Percentiles rank a stretch among this genome's conserved stretches.
Evolutionary conservation across 148 eudicot genomes (phyloP).

Genomic region (Fagopyrum homotropicum): DNA sequence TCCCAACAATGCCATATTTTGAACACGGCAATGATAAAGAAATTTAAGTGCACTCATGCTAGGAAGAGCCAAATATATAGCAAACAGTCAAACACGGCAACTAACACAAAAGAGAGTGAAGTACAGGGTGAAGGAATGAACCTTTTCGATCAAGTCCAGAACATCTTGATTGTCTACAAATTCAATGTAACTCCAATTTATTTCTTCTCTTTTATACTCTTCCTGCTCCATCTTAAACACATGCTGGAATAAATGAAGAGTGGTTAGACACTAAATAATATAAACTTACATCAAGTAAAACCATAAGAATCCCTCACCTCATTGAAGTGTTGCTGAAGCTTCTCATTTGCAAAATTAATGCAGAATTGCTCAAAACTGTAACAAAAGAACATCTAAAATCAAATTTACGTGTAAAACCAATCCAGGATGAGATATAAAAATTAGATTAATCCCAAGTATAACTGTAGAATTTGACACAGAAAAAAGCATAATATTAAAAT

Average conservation of each 20-base stretch:
- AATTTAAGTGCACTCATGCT: not conserved
- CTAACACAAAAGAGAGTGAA: not conserved
- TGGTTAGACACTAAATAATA: conserved; percentile 9
- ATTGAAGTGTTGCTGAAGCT: conserved; percentile 99
- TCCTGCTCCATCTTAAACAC: conserved; percentile 99
- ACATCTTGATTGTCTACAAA: conserved; percentile 98
- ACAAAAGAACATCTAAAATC: conserved; percentile 11
- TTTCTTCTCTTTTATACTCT: conserved; percentile 85
- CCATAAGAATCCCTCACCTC: conserved; percentile 42
- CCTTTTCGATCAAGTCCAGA: conserved; percentile 95
- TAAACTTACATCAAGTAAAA: not conserved
- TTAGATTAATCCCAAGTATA: not conserved
- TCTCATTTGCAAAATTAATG: conserved; percentile 97
- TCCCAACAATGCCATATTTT: not conserved
- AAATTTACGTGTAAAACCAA: not conserved
- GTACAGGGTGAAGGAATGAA: conserved; percentile 18
- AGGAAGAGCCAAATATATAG: not conserved
- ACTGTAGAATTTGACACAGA: not conserved
- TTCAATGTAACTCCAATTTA: conserved; percentile 97
- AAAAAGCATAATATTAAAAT: not conserved
- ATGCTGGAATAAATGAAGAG: conserved; percentile 48
- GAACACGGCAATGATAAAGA: not conserved
- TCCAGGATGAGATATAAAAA: not conserved
- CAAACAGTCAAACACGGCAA: not conserved
- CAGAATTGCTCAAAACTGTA: conserved; percentile 98